Evolutionary conservation across 164 flowering plant species (phyloP), one percentile per base, ranked within the genome.

Genomic region (Hamamelis virginiana): DNA sequence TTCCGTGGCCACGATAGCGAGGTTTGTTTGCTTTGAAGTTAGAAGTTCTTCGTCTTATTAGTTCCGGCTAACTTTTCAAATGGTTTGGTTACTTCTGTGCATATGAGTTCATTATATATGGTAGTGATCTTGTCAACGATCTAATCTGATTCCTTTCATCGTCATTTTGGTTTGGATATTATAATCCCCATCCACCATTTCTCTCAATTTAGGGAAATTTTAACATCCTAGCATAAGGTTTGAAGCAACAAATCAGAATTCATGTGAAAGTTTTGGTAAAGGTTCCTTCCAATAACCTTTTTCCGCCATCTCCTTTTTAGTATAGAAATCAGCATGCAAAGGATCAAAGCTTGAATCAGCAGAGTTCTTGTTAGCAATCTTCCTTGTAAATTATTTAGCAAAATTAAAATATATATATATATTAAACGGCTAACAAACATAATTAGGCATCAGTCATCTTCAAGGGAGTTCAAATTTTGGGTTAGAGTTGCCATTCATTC

Each of bases 1-100:
- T 94, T 94, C 59, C 94, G 96, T 12, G 97, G 97, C 28, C 97
- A 91, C 68, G 97, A 91, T 68, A 84, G 96, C 59, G 97, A 90
- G 92, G 91, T 89, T 58, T 14, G 66, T 69, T 13, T 51, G 53
- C 68, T n/a, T 21, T 57, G 6, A 22, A 33, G 6, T 33, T 33
- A 33, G 41, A 33, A 33, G 41, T 33, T 33, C 6, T n/a, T 9
- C 58, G 19, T 21, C 22, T 22, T 55, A 3, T 55, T 59, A 10
- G 28, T 26, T 9, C 28, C 33, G 28, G 21, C 19, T 60, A 12
- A 33, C 5, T 60, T 28, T 12, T 60, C 22, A 28, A n/a, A 6
- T 27, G 21, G 28, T 60, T 15, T 3, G 28, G 63, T 41, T 33
- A 21, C 12, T 22, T 16, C 18, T 60, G 26, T 60, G 16, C 8